Evolutionary conservation across 176 grass and related monocot genomes (phyloP), one percentile per base, ranked within the genome.

Genomic region (Triticum monococcum): DNA sequence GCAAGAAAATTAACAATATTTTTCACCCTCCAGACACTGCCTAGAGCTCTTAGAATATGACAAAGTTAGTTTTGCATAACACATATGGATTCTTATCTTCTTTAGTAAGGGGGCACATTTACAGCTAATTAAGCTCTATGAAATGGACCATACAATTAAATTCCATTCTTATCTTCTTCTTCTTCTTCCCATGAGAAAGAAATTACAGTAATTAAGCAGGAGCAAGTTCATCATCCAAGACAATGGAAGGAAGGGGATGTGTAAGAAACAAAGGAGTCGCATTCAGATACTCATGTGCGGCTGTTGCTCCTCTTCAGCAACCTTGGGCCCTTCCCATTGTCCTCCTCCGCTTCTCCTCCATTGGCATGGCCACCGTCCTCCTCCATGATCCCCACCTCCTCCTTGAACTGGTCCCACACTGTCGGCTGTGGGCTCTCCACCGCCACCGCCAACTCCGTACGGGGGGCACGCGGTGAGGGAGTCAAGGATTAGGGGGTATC

Each of bases 251-350:
- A n/a, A 40, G 38, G 38, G 8, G 38, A 40, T 40, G 38, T 1
- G 38, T 40, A 33, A 22, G 36, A 14, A 38, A 16, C 17, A 18
- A 50, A 41, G 68, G 36, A 9, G 76, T 81, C 46, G 89, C 92
- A 89, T 89, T 91, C 64, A 74, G 68, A 89, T 40, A 30, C 75
- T 85, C 45, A 35, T 91, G 46, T 73, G 48, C 52, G 86, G 72
- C 28, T 86, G 68, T 60, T 82, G 38, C 38, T 40, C 38, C 38
- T 40, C 38, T 40, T 40, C 87, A 72, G 40, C 9, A 37, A 80
- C 73, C 78, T 60, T 64, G 8, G 78, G 8, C 38, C 30, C 30
- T 31, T 31, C 30, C 30, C 30, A 31, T 9, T 40, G 7, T 40
- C 5, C 38, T 40, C 7, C 38, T 40, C 45, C 22, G 38, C 38